Evolutionary conservation across 1,139 yeast species (phyloP).

Genomic region (Nakaseomyces uthaithaninus): DNA sequence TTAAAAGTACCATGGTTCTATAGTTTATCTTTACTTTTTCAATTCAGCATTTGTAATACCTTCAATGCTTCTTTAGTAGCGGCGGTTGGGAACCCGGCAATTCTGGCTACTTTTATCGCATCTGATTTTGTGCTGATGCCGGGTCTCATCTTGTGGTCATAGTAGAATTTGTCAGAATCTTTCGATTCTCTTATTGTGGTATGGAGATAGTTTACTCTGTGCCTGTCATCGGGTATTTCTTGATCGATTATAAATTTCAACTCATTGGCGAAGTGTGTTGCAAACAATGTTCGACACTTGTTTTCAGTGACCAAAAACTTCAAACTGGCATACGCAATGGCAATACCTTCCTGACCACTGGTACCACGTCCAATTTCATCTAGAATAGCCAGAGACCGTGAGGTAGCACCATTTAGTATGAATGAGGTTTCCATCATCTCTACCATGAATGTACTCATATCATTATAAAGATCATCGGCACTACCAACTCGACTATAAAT

Average conservation of each 20-base stretch:
- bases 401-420: constrained; percentile 69
- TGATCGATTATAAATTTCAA: constrained; percentile 37
- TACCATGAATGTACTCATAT: constrained; percentile 91
- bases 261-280: constrained; percentile 86
- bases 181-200: constrained; percentile 41
- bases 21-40: no score
- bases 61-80: constrained; percentile 47
- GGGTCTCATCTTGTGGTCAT: constrained; percentile 55
- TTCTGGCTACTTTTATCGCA: constrained; percentile 75
- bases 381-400: constrained; percentile 69
- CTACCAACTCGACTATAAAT: constrained; percentile 87
- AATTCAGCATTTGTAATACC: constrained; percentile 2
- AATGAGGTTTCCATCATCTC: constrained; percentile 94
- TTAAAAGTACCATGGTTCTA: no score
- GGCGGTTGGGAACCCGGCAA: constrained; percentile 71
- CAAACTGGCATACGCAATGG: constrained; percentile 80
- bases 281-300: constrained; percentile 73
- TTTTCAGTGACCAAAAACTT: constrained; percentile 47
- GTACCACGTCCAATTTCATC: constrained; percentile 98
- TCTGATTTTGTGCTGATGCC: constrained; percentile 76
- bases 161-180: constrained; percentile 33
- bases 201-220: constrained; percentile 39
- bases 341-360: constrained; percentile 78
- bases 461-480: constrained; percentile 79
- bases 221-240: constrained; percentile 15